These are phyloP conservation scores for Backusella tuberculispora DNA, from an alignment of 192 early-diverging fungal species.

Conservation along the genomic window DNA sequence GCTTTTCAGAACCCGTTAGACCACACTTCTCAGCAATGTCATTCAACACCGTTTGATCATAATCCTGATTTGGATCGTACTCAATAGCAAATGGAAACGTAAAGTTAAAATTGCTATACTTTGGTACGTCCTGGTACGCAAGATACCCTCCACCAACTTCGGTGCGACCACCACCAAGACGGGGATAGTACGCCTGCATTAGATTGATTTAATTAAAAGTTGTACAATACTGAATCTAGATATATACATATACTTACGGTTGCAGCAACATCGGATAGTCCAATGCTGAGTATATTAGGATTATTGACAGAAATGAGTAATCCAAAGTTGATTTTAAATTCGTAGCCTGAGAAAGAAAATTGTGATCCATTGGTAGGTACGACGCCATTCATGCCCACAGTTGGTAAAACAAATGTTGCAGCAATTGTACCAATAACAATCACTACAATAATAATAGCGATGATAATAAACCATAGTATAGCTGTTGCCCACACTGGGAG, in stretches of 20 bases:
- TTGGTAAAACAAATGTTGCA: slow-evolving; percentile 45
- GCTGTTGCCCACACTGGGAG: slow-evolving; percentile 34
- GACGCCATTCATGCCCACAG: slow-evolving; percentile 41
- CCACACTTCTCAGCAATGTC: slow-evolving; percentile 54
- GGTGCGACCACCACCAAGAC: slow-evolving; percentile 20
- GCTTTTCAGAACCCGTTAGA: slow-evolving; percentile 26
- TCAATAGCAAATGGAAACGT: slow-evolving; percentile 49
- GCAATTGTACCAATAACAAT: slow-evolving; percentile 43
- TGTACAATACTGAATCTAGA: neutral
- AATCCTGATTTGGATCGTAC: slow-evolving; percentile 44
- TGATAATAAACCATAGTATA: slow-evolving; percentile 37
- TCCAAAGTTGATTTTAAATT: slow-evolving; percentile 39
- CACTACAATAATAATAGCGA: slow-evolving; percentile 44
- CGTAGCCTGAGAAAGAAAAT: slow-evolving; percentile 32
- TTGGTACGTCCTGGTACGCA: slow-evolving; percentile 38
- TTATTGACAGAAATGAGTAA: slow-evolving; percentile 44
- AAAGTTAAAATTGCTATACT: slow-evolving; percentile 39
- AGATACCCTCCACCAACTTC: slow-evolving; percentile 53
- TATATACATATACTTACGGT: slow-evolving; percentile 39
- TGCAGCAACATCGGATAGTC: slow-evolving; percentile 47
- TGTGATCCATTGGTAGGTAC: slow-evolving; percentile 9
- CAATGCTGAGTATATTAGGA: slow-evolving; percentile 48
- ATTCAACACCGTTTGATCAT: slow-evolving; percentile 39
- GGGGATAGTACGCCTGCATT: slow-evolving; percentile 56
- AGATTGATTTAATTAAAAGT: neutral